Evolutionary conservation across 371 early-diverging fungal species (phyloP), one percentile per base, ranked within the genome.

Genomic region (Mucor lusitanicus): DNA sequence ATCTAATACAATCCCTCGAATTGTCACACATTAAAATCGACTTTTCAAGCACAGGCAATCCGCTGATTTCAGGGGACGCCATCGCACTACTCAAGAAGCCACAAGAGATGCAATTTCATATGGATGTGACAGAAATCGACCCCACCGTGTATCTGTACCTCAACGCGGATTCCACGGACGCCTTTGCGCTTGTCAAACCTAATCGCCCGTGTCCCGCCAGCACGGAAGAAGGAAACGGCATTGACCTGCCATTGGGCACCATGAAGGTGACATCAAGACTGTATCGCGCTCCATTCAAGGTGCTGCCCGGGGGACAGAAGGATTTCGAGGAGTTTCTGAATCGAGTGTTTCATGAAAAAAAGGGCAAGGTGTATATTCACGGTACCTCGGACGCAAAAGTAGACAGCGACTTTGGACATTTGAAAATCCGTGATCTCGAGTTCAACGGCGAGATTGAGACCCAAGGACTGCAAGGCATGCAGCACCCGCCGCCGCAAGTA

Each of bases 401-500:
- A 1, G 70, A 77, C 13, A 76, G 82, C 53, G 73, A 77, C 15
- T 76, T 84, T 70, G 84, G 82, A 3, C 50, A 68, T 21, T 58
- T 81, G 6, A 73, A 55, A n/a, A 68, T 84, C 6, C 72, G 64
- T 25, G 79, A 74, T 54, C 67, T 84, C 15, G 63, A 71, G 21
- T 84, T 84, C 65, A 65, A 74, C 17, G 84, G 84, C 1, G 68
- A 73, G 35, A 76, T 84, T 50, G 73, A 78, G 39, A 79, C 80
- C 13, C 69, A 80, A 73, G 73, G 69, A 11, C 25, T 64, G 40
- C 37, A 62, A 54, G 84, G 84, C 3, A 73, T 84, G 76, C 58
- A 68, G 15, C 55, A 80, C 48, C 82, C 81, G 12, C 74, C 79
- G 32, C 83, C 83, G 2, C 28, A 69, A 33, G 73, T 79, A 6